Evolutionary conservation across 106 monocot species (phyloP).

Genomic region (Triglochin maritima): DNA sequence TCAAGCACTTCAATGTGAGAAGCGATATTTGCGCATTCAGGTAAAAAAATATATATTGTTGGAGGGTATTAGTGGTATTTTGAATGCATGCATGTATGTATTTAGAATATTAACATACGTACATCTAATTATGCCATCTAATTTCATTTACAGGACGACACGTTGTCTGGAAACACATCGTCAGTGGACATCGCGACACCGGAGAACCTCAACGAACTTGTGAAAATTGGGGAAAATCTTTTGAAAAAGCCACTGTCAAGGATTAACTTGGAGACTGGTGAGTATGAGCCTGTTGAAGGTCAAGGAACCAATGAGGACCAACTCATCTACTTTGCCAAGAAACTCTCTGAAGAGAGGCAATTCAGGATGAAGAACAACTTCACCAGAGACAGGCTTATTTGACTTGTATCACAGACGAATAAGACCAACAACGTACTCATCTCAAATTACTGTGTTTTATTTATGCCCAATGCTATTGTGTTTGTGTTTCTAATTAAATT

Average conservation of each 20-base stretch:
- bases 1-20: slow-evolving; percentile 14
- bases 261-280: slow-evolving; percentile 25
- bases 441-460: no score
- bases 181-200: slow-evolving; percentile 23
- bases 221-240: slow-evolving; percentile 1
- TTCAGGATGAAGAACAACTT: not conserved
- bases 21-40: slow-evolving; percentile 39
- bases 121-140: no score
- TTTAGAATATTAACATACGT: no score
- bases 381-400: no score
- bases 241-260: slow-evolving; percentile 13
- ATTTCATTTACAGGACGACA: slow-evolving; percentile 15
- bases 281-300: slow-evolving; percentile 1
- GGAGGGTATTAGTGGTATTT: no score
- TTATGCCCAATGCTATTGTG: no score
- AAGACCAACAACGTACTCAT: no score
- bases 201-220: slow-evolving; percentile 15
- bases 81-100: no score
- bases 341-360: not conserved
- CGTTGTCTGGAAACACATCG: slow-evolving; percentile 3
- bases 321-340: not conserved
- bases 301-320: slow-evolving; percentile 1
- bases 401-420: no score
- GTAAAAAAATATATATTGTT: slow-evolving; percentile 1
- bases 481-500: no score